These are phyloP conservation scores for Trichocomaceae sp. DNA, from an alignment of 2,329 filamentous ascomycete genomes.

Conservation along the genomic window DNA sequence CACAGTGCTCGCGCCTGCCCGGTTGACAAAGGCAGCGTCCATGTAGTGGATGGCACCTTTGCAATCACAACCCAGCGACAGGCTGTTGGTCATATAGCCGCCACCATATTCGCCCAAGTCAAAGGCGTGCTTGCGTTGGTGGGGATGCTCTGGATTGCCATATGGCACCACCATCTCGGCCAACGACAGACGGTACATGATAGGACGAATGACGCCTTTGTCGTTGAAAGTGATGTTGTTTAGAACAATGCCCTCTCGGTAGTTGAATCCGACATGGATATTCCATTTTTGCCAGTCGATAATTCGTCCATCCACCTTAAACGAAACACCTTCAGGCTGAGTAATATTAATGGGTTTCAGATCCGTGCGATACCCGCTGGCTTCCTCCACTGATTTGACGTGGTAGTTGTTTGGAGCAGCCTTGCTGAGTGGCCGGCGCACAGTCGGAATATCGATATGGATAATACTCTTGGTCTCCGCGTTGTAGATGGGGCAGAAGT, in stretches of 20 bases:
- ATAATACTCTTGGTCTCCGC: slow-evolving; percentile 70
- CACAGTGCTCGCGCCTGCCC: slow-evolving; percentile 64
- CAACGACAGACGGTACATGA: slow-evolving; percentile 84
- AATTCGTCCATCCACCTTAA: slow-evolving; percentile 65
- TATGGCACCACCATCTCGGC: slow-evolving; percentile 92
- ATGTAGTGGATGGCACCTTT: slow-evolving; percentile 89
- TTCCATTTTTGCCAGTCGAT: slow-evolving; percentile 92
- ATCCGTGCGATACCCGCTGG: slow-evolving; percentile 67
- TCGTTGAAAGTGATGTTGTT: slow-evolving; percentile 89
- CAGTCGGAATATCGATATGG: slow-evolving; percentile 73
- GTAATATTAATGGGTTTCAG: slow-evolving; percentile 83
- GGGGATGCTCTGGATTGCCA: slow-evolving; percentile 44
- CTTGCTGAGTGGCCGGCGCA: slow-evolving; percentile 68
- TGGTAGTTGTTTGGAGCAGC: slow-evolving; percentile 73
- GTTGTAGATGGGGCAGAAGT: slow-evolving; percentile 91
- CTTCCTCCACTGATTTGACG: slow-evolving; percentile 58
- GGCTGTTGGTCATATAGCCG: slow-evolving; percentile 45
- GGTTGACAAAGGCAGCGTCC: slow-evolving; percentile 76
- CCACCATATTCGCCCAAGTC: slow-evolving; percentile 44
- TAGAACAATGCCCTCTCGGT: slow-evolving; percentile 82
- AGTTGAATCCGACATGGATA: slow-evolving; percentile 90
- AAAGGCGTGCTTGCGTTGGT: slow-evolving; percentile 44
- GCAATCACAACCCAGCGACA: slow-evolving; percentile 52
- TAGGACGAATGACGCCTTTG: slow-evolving; percentile 65
- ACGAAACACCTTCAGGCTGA: slow-evolving; percentile 83